These are phyloP conservation scores for Pleurotus pulmonarius DNA, from an alignment of 768 basidiomycete species.

Conservation along the genomic window DNA sequence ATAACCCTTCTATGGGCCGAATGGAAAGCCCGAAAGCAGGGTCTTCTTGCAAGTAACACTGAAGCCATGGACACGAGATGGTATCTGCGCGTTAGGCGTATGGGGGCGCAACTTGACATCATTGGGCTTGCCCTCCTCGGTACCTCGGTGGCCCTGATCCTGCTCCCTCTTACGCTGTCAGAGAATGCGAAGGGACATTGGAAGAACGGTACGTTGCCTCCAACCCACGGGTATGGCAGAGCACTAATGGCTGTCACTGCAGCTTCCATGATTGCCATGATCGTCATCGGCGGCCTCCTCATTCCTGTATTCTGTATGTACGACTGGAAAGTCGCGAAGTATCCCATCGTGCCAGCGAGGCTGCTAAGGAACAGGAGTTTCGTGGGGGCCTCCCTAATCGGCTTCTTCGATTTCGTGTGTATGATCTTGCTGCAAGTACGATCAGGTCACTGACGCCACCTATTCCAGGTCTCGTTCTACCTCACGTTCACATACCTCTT, in stretches of 20 bases:
- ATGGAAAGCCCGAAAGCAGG: conserved; percentile 37
- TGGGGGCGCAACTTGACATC: conserved; percentile 38
- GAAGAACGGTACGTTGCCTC: conserved; percentile 39
- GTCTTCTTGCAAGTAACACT: conserved; percentile 15
- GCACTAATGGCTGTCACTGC: no score
- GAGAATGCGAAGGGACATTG: conserved; percentile 34
- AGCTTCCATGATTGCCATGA: conserved; percentile 50
- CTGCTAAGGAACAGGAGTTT: conserved; percentile 60
- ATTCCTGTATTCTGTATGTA: conserved; percentile 41
- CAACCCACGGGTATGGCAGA: no score
- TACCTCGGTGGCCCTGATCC: conserved; percentile 43
- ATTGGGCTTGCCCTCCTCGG: conserved; percentile 51
- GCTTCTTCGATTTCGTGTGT: conserved; percentile 60
- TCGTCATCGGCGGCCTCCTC: conserved; percentile 41
- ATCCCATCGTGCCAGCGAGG: conserved; percentile 58
- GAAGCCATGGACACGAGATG: conserved; percentile 8
- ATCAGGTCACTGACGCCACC: conserved; percentile 2
- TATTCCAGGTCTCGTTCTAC: conserved; percentile 52
- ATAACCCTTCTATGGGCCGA: conserved; percentile 54
- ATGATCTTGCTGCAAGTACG: neutral
- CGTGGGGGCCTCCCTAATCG: conserved; percentile 54
- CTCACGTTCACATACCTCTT: conserved; percentile 73
- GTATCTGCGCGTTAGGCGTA: conserved; percentile 16
- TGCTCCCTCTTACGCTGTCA: conserved; percentile 52
- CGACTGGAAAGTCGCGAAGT: conserved; percentile 47